phyloP scores from a whole-genome alignment of 371 early-diverging fungal genomes.

The Mortierella sp. region DNA sequence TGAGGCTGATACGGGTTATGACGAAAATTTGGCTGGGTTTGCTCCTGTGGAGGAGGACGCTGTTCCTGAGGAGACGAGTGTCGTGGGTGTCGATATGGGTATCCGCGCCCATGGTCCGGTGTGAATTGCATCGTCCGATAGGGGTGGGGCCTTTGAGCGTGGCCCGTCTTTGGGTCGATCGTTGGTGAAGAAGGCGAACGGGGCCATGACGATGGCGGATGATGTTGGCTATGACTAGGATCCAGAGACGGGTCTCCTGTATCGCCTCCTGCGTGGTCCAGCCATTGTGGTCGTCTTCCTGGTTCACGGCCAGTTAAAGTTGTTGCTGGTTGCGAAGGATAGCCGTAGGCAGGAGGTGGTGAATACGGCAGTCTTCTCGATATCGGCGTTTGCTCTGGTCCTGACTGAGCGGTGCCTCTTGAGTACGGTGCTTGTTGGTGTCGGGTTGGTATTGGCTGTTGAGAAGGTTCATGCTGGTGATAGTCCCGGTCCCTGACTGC shows the following conservation, averaged over 20 bases:
- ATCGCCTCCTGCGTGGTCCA: not conserved
- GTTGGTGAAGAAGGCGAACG: not conserved
- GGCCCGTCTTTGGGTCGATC: not conserved
- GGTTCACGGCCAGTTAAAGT: not conserved
- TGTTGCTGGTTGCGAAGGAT: not conserved
- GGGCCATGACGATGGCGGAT: not conserved
- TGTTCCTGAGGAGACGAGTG: slow-evolving; percentile 7
- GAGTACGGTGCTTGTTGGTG: not conserved
- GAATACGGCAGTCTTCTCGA: not conserved
- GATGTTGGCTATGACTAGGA: not conserved
- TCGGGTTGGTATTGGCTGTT: not conserved
- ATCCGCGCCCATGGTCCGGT: not conserved
- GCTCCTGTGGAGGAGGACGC: not conserved
- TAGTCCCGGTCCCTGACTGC: not conserved
- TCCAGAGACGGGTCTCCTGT: not conserved
- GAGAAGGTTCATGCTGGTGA: not conserved
- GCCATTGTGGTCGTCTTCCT: not conserved
- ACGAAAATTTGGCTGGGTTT: not conserved
- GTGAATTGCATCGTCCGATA: not conserved
- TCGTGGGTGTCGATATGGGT: not conserved
- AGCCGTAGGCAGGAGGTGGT: not conserved
- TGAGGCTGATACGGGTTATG: slow-evolving; percentile 7
- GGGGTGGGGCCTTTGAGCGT: not conserved
- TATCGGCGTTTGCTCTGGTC: not conserved
- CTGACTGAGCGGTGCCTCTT: not conserved